Evolutionary conservation across 805 yeast species (phyloP).

Genomic region (Ogataea siamensis): DNA sequence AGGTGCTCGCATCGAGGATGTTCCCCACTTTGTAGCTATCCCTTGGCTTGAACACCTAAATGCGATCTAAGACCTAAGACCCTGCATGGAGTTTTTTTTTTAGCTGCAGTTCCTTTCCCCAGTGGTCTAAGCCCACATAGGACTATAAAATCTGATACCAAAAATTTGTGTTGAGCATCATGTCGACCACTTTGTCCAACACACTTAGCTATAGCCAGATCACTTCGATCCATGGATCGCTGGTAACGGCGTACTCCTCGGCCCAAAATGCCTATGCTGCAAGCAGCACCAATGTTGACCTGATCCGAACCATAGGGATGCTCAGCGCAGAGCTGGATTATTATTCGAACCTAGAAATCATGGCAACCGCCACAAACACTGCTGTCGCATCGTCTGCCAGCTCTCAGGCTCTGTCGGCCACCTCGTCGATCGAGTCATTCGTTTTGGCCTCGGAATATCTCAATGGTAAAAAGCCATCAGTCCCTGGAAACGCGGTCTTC

Average conservation of each 20-base stretch:
- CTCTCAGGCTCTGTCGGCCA: constrained; percentile 26
- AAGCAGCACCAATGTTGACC: not conserved
- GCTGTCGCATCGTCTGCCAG: constrained; percentile 14
- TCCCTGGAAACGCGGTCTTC: constrained; percentile 58
- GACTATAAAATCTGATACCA: no score
- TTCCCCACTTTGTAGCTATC: no score
- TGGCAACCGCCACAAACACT: constrained; percentile 28
- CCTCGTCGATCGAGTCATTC: constrained; percentile 20
- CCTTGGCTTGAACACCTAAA: no score
- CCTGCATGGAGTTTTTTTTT: no score
- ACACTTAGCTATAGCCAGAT: constrained; percentile 11
- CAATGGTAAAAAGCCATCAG: constrained; percentile 47
- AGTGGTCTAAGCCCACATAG: no score
- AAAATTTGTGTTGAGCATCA: no score
- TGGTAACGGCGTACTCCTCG: constrained; percentile 5
- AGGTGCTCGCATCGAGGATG: no score
- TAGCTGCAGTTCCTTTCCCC: no score
- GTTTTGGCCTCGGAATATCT: constrained; percentile 26
- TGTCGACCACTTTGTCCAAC: constrained; percentile 4
- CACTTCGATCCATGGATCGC: constrained; percentile 12
- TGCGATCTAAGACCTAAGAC: no score
- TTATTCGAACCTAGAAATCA: constrained; percentile 21
- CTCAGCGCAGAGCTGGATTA: constrained; percentile 23
- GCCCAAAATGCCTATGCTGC: constrained; percentile 10
- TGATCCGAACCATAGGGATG: not conserved